Base-by-base conservation (phyloP, 371 early-diverging fungal species). In the Apophysomyces trapeziformis region DNA sequence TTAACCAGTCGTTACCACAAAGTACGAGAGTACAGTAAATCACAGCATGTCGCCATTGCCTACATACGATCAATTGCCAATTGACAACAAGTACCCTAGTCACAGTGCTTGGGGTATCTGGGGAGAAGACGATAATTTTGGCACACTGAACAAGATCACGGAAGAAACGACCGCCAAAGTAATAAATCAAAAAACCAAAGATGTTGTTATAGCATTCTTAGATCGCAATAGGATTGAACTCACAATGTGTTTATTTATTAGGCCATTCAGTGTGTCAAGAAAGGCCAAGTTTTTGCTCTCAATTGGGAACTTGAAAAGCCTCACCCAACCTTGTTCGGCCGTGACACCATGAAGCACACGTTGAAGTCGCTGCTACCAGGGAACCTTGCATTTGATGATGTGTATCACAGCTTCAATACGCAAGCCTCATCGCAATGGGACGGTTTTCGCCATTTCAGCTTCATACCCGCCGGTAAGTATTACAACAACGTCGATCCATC, bases 111-210 rank as follows among this genome's bases (percentile, higher is more conserved):
- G 82, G 79, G 81, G 81, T 45, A 13, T 81, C 4, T 81, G 76
- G 73, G 81, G 81, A 0, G 70, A 78, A 43, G 73, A 81, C 38
- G 82, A 82, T 45, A 75, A 79, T 26, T 60, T 73, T 16, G 82
- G 79, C 14, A 79, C 82, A 43, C 62, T 82, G 32, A 82, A 82
- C 36, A 39, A 73, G 1, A 45, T 82, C 47, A 82, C 77, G 0
- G 64, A 70, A 57, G 77, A 82, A 50, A 60, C 61, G 43, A 69
- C 69, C 8, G 69, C 71, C 36, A 69, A 74, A 37, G 80, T 79
- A 71, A 65, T 26, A 26, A 26, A 26, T 26, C 1, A 26, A 2
- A 26, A 26, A 26, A 26, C 3, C 32, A 26, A 26, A 0, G 1
- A 3, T 26, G 32, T 26, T 26, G 32, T 26, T 26, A 26, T 26